Evolutionary conservation across 208 protist species (phyloP), one percentile per base, ranked within the genome.

Genomic region (Leishmania lainsoni): DNA sequence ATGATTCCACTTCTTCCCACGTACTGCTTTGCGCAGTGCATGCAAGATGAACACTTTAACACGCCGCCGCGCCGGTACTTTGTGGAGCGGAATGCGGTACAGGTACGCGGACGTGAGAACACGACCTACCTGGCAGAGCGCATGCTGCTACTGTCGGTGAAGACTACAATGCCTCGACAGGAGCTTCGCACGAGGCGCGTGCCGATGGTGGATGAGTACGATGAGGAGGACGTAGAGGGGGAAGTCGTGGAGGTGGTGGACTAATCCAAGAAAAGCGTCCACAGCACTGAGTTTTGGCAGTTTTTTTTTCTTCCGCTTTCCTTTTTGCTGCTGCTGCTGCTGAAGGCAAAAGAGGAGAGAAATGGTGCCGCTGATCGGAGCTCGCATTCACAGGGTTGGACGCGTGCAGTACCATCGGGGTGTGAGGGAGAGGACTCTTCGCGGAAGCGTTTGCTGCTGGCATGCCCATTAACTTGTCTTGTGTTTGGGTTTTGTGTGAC

Each of bases 91-190:
- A 83, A 87, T 58, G 81, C 77, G 17, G 91, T 92, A n/a, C 59
- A 84, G 48, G 80, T 97, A 59, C 81, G 89, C 9, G 92, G 91
- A 1, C 87, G 93, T 4, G 94, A 95, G 80, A 85, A 76, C 63
- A 89, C 94, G 32, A 87, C 87, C 17, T 94, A 96, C 82, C 71
- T 95, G 1, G 86, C 87, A 32, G 93, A 97, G 78, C 83, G 92
- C 79, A 85, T 97, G 81, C 90, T 96, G 70, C 89, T 97, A 32
- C 85, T 86, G 39, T 96, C 91, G n/a, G 73, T 93, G 8, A 86
- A 87, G 81, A 81, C 70, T 54, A 79, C 83, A 54, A 65, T 78
- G 32, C 76, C 78, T 42, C 58, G n/a, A 9, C 58, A 86, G n/a
- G 68, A 79, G 69, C 48, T 74, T 35, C 59, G 73, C 54, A 77